Evolutionary conservation across 108 stramenopile genomes (phyloP).

Genomic region (Bacterosira constricta): DNA sequence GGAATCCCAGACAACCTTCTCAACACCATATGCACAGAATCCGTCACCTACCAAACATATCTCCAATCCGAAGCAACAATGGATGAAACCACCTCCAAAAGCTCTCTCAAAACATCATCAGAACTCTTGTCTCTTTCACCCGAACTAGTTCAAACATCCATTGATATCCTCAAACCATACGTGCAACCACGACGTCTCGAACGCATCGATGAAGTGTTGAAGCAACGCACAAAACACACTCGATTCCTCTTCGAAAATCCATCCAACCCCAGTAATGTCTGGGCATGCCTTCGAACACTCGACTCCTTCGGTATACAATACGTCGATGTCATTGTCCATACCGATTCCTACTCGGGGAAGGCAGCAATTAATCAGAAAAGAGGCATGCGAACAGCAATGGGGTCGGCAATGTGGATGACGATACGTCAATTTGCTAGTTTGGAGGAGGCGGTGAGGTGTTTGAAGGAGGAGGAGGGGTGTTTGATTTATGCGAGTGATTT

Average conservation of each 20-base stretch:
- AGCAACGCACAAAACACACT: slow-evolving; percentile 60
- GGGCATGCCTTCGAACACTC: slow-evolving; percentile 92
- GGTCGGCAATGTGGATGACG: slow-evolving; percentile 47
- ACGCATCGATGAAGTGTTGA: slow-evolving; percentile 64
- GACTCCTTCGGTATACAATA: slow-evolving; percentile 89
- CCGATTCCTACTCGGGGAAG: slow-evolving; percentile 68
- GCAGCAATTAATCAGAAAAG: slow-evolving; percentile 71
- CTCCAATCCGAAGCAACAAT: slow-evolving; percentile 27
- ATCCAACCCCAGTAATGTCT: slow-evolving; percentile 92
- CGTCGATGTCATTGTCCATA: slow-evolving; percentile 72
- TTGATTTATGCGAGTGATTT: slow-evolving; percentile 73
- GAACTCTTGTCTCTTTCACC: slow-evolving; percentile 37
- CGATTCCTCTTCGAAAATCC: slow-evolving; percentile 94
- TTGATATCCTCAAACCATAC: slow-evolving; percentile 53
- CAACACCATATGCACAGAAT: slow-evolving; percentile 35
- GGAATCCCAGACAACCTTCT: slow-evolving; percentile 29
- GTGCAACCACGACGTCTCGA: slow-evolving; percentile 56
- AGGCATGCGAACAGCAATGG: slow-evolving; percentile 83
- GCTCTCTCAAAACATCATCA: slow-evolving; percentile 10
- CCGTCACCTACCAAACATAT: slow-evolving; percentile 45
- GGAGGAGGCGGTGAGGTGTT: slow-evolving; percentile 31
- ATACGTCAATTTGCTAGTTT: slow-evolving; percentile 36
- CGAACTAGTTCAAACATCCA: slow-evolving; percentile 25
- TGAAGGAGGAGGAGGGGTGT: slow-evolving; percentile 57
- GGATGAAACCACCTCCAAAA: slow-evolving; percentile 21